phyloP scores from a whole-genome alignment of 2,329 filamentous ascomycete species.

The Arachnomyces sp. region DNA sequence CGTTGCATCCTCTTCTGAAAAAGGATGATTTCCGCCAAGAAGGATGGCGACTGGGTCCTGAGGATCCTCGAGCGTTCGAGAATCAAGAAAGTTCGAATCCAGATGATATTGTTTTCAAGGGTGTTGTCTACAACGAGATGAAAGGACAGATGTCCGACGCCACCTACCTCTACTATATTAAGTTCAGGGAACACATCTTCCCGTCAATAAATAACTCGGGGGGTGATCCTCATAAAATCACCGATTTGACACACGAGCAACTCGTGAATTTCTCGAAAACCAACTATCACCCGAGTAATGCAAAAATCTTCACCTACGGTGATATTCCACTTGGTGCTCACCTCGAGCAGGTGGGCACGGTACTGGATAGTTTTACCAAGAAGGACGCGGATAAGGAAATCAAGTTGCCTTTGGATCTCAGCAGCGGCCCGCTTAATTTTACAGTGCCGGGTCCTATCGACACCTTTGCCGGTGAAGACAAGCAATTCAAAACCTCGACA shows the following conservation, averaged over 20 bases:
- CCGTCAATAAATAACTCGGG: constrained; percentile 94
- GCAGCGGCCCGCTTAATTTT: constrained; percentile 58
- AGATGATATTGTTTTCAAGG: constrained; percentile 70
- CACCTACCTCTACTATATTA: constrained; percentile 90
- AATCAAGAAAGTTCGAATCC: constrained; percentile 34
- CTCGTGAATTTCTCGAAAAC: constrained; percentile 79
- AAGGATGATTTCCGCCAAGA: constrained; percentile 91
- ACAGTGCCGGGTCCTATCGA: constrained; percentile 75
- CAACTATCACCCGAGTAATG: constrained; percentile 96
- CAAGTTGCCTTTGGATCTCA: constrained; percentile 67
- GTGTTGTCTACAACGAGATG: constrained; percentile 99
- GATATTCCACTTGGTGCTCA: constrained; percentile 82
- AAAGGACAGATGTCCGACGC: constrained; percentile 98
- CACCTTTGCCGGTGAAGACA: constrained; percentile 73
- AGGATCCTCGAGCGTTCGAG: constrained; percentile 63
- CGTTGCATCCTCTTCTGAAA: constrained; percentile 80
- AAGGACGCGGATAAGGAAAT: constrained; percentile 64
- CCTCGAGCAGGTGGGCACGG: constrained; percentile 66
- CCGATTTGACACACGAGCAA: constrained; percentile 86
- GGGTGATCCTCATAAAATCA: constrained; percentile 92
- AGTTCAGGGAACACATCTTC: constrained; percentile 90
- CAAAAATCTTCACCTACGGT: constrained; percentile 91
- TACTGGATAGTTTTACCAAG: constrained; percentile 65
- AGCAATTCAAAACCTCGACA: constrained; percentile 87
- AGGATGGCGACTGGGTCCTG: constrained; percentile 90